Percentiles rank a stretch among this genome's conserved stretches.
These are phyloP conservation scores for Acacia pycnantha DNA, from an alignment of 331 rosid genomes.

Conservation along the genomic window DNA sequence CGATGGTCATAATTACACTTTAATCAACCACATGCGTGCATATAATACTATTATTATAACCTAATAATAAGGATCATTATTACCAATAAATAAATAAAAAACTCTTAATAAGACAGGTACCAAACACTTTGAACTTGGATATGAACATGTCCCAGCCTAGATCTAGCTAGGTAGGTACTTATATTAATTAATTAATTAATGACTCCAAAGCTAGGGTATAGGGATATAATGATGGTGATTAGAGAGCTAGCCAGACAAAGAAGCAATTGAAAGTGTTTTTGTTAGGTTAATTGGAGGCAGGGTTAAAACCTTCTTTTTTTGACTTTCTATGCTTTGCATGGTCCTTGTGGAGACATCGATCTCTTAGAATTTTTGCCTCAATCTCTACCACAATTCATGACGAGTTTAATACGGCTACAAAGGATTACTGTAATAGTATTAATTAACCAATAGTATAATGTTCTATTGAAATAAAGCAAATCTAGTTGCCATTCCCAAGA, in stretches of 20 bases:
- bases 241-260: slow-evolving; percentile 19
- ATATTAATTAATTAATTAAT: not conserved
- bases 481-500: not conserved
- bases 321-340: slow-evolving; percentile 53
- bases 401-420: not conserved
- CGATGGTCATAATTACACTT: slow-evolving; percentile 23
- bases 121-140: slow-evolving; percentile 37
- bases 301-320: slow-evolving; percentile 42
- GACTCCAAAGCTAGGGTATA: slow-evolving; percentile 7
- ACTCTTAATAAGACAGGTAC: slow-evolving; percentile 31
- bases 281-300: slow-evolving; percentile 67
- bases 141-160: not conserved
- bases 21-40: slow-evolving; percentile 20
- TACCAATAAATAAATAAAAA: not conserved
- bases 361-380: slow-evolving; percentile 27
- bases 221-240: not conserved
- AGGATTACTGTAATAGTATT: not conserved
- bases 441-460: too few species aligned
- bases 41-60: too few species aligned
- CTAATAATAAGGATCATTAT: not conserved
- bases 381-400: not conserved
- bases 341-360: slow-evolving; percentile 50
- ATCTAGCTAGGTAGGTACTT: slow-evolving; percentile 5
- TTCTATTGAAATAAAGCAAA: not conserved
- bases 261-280: slow-evolving; percentile 32